Percentiles rank a stretch among this genome's conserved stretches.
These are phyloP conservation scores for Lenzites betulinus DNA, from an alignment of 768 basidiomycete species.

Conservation along the genomic window DNA sequence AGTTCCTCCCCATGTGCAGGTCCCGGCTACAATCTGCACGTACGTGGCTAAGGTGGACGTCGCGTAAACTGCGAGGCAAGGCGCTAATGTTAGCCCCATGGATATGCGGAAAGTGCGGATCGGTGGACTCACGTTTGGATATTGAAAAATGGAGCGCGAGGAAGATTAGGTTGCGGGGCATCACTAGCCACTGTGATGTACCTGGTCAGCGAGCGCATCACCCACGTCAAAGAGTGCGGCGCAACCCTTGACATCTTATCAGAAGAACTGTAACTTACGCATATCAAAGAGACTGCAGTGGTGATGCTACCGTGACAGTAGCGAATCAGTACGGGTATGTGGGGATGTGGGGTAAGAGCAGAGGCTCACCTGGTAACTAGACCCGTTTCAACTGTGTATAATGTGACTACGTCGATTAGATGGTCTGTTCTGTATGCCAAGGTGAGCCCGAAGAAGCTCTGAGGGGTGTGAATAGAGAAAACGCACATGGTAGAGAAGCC, in stretches of 20 bases:
- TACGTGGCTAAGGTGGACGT: constrained; percentile 33
- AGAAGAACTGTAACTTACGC: constrained; percentile 21
- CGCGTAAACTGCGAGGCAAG: constrained; percentile 28
- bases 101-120: background rate
- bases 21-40: background rate
- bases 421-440: constrained; percentile 26
- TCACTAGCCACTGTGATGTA: constrained; percentile 28
- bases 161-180: constrained; percentile 31
- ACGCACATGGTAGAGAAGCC: constrained; percentile 24
- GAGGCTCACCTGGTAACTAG: constrained; percentile 27
- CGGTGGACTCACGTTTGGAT: constrained; percentile 27
- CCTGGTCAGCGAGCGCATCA: background rate
- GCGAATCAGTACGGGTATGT: constrained; percentile 1
- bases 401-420: constrained; percentile 28
- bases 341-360: background rate
- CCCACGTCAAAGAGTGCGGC: background rate
- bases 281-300: constrained; percentile 28
- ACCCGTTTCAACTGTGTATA: constrained; percentile 34
- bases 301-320: constrained; percentile 20
- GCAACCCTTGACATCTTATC: background rate
- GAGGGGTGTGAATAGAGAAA: background rate
- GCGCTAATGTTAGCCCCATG: background rate
- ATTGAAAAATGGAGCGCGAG: constrained; percentile 33
- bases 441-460: background rate
- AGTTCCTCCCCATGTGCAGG: background rate